phyloP scores from a whole-genome alignment of 345 rosid genomes.

The Euphorbia pulcherrima region DNA sequence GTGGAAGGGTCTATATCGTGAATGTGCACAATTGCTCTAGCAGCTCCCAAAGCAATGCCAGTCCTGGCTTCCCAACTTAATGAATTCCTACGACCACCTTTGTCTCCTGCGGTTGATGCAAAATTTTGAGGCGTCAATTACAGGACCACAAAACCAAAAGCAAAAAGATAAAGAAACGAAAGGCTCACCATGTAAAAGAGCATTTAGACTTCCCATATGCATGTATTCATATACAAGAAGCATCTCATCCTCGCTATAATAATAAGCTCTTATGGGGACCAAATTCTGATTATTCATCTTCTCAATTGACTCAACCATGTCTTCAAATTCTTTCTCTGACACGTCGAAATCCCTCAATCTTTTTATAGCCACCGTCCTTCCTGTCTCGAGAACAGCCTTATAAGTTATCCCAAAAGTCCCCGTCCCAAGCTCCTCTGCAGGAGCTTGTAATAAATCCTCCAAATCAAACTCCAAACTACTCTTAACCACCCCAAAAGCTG shows the following conservation, averaged over 20 bases:
- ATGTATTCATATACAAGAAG: background rate
- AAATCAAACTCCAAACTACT: slow-evolving; percentile 35
- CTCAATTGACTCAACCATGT: slow-evolving; percentile 40
- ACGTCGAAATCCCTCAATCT: slow-evolving; percentile 42
- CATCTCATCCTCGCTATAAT: background rate
- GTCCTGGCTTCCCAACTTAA: background rate
- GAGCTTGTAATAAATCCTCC: slow-evolving; percentile 45
- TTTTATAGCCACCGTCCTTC: slow-evolving; percentile 41
- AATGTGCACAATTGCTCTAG: too few species aligned
- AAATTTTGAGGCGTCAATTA: too few species aligned
- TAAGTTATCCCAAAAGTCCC: slow-evolving; percentile 54
- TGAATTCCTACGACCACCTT: background rate
- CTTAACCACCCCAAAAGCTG: too few species aligned
- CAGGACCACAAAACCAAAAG: background rate
- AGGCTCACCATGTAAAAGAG: slow-evolving; percentile 19
- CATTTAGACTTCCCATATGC: background rate
- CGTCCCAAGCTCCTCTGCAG: slow-evolving; percentile 48
- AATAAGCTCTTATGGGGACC: background rate
- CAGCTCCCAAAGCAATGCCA: background rate
- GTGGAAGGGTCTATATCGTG: slow-evolving; percentile 29
- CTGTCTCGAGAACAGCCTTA: too few species aligned
- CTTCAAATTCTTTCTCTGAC: slow-evolving; percentile 38
- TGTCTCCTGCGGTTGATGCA: background rate
- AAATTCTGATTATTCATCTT: slow-evolving; percentile 27
- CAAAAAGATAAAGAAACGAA: slow-evolving; percentile 1